phyloP scores from a whole-genome alignment of 1,284 basidiomycete genomes.

The Naganishia sp. region DNA sequence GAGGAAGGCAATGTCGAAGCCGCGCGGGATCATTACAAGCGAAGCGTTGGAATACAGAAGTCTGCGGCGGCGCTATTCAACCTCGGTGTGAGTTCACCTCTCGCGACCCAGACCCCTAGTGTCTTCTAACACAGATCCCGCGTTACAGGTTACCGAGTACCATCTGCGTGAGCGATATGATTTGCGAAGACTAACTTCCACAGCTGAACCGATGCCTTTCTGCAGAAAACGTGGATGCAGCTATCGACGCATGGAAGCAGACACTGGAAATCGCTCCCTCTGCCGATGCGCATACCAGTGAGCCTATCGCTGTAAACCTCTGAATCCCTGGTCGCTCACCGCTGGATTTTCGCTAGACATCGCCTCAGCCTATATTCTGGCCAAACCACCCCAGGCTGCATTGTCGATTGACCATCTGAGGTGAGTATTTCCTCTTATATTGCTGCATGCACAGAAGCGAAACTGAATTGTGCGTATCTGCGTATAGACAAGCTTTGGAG shows the following conservation, averaged over 20 bases:
- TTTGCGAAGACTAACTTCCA: not conserved
- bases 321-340: slow-evolving; percentile 28
- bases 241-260: slow-evolving; percentile 83
- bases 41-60: slow-evolving; percentile 77
- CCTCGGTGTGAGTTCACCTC: slow-evolving; percentile 46
- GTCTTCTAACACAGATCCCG: slow-evolving; percentile 9
- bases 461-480: not conserved
- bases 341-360: slow-evolving; percentile 62
- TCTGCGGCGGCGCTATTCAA: slow-evolving; percentile 60
- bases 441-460: slow-evolving; percentile 30
- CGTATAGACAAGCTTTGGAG: slow-evolving; percentile 72
- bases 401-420: slow-evolving; percentile 84
- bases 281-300: slow-evolving; percentile 90
- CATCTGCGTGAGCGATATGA: slow-evolving; percentile 42
- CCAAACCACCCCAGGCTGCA: slow-evolving; percentile 79
- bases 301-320: slow-evolving; percentile 46
- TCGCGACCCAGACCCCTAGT: not conserved
- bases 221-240: slow-evolving; percentile 79
- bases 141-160: slow-evolving; percentile 50
- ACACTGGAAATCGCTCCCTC: slow-evolving; percentile 81
- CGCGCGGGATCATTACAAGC: slow-evolving; percentile 75
- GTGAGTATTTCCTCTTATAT: slow-evolving; percentile 53
- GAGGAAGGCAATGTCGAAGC: slow-evolving; percentile 85
- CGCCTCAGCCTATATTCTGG: slow-evolving; percentile 90
- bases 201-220: not conserved